Conservation (phyloP, 2,329 filamentous ascomycete species). For the Penicillium sp. region DNA sequence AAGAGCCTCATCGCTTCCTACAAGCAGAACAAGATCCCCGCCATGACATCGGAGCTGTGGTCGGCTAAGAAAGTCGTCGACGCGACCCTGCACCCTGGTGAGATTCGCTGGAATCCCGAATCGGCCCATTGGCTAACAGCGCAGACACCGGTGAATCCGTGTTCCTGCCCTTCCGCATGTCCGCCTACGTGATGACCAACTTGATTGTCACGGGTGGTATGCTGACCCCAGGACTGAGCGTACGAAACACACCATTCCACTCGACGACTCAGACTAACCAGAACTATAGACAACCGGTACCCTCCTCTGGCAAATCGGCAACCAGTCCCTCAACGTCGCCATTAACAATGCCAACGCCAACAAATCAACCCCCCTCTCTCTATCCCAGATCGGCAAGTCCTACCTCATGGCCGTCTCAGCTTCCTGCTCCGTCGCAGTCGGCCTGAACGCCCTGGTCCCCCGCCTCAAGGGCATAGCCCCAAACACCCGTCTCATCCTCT, state of each 20-base stretch:
- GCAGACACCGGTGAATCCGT: conserved; percentile 90
- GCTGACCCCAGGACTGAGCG: conserved; percentile 85
- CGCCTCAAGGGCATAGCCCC: conserved; percentile 76
- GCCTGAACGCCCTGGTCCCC: conserved; percentile 86
- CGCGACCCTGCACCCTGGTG: conserved; percentile 88
- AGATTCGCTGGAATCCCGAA: not conserved
- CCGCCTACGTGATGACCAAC: conserved; percentile 89
- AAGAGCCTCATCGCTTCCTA: conserved; percentile 81
- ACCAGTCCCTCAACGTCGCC: conserved; percentile 96
- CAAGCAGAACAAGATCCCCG: conserved; percentile 75
- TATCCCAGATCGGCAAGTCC: conserved; percentile 78
- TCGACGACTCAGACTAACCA: not conserved
- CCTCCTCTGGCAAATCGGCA: conserved; percentile 90
- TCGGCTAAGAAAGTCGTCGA: conserved; percentile 95
- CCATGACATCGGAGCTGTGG: conserved; percentile 92
- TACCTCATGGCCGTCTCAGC: conserved; percentile 91
- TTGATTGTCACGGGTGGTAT: conserved; percentile 93
- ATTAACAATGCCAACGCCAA: conserved; percentile 98
- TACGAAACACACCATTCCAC: conserved; percentile 19
- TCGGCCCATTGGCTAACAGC: conserved; percentile 1
- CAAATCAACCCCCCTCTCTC: conserved; percentile 88
- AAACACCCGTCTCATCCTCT: conserved; percentile 72
- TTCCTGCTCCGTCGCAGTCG: conserved; percentile 89
- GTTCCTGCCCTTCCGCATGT: conserved; percentile 96
- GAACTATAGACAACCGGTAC: conserved; percentile 70